Percentiles rank a stretch among this genome's conserved stretches.
Conservation (phyloP, 371 early-diverging fungal species). For the Mucor racemosus region DNA sequence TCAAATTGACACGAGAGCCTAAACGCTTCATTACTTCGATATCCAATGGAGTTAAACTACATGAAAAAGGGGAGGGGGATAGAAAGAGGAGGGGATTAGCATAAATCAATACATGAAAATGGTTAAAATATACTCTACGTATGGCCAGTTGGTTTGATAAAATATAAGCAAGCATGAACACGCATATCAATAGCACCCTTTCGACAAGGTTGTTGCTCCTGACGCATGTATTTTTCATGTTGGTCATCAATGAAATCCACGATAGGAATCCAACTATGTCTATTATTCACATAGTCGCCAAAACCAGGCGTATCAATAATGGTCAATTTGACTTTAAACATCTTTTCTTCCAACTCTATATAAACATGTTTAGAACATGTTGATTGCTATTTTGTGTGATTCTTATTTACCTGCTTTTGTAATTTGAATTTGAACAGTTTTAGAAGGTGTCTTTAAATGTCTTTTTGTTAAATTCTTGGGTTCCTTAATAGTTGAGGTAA, state of each 20-base stretch:
- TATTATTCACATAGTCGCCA: conserved; percentile 85
- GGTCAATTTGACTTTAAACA: conserved; percentile 91
- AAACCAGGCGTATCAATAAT: conserved; percentile 94
- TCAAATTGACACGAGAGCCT: conserved; percentile 84
- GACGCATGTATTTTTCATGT: conserved; percentile 90
- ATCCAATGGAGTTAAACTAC: conserved; percentile 76
- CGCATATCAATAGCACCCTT: conserved; percentile 70
- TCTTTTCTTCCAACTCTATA: conserved; percentile 94
- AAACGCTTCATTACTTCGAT: conserved; percentile 89
- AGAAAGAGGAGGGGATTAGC: neutral
- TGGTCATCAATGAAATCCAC: conserved; percentile 92
- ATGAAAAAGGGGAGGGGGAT: neutral
- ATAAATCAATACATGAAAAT: neutral
- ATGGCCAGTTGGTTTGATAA: conserved; percentile 90
- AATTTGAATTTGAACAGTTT: conserved; percentile 94
- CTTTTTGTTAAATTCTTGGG: conserved; percentile 84
- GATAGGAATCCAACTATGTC: conserved; percentile 75
- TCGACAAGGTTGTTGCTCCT: conserved; percentile 65
- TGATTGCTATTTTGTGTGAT: neutral
- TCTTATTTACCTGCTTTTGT: conserved; percentile 64
- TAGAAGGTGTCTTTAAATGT: conserved; percentile 80
- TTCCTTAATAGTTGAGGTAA: conserved; percentile 84
- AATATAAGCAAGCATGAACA: conserved; percentile 93
- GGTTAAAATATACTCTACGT: conserved; percentile 55
- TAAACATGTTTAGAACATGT: neutral